Conservation (phyloP, 768 basidiomycete genomes). For the Trametes sanguinea region DNA sequence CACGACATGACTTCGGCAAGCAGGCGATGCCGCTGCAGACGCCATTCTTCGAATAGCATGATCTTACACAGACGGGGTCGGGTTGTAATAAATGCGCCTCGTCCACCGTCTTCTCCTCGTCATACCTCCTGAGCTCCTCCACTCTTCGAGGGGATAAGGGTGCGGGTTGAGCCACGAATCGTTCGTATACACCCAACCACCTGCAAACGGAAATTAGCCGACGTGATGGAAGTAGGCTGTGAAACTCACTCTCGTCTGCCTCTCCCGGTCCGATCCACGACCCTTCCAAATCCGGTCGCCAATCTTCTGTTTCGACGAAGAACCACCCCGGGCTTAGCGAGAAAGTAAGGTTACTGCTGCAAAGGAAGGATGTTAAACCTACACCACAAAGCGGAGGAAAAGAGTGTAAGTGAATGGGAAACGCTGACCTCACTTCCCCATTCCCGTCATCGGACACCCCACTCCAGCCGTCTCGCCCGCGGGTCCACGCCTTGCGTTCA, state of each 20-base stretch:
- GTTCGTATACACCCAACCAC: constrained; percentile 83
- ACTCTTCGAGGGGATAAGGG: constrained; percentile 42
- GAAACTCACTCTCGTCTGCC: constrained; percentile 38
- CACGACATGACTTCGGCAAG: no score
- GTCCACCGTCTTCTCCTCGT: constrained; percentile 73
- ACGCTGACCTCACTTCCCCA: constrained; percentile 65
- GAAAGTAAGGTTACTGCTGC: constrained; percentile 80
- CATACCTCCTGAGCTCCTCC: constrained; percentile 46
- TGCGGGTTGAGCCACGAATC: constrained; percentile 67
- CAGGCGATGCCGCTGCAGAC: no score
- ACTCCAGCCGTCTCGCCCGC: constrained; percentile 72
- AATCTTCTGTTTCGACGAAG: constrained; percentile 77
- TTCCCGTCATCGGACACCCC: constrained; percentile 46
- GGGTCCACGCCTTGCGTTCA: constrained; percentile 70
- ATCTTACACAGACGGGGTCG: constrained; percentile 5
- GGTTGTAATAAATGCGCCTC: constrained; percentile 58
- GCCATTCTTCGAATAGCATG: no score
- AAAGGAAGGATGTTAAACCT: constrained; percentile 1
- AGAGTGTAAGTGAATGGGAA: not conserved
- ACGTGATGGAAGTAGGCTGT: constrained; percentile 13
- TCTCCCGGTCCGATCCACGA: constrained; percentile 49
- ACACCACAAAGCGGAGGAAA: constrained; percentile 4
- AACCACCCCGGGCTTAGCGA: constrained; percentile 73
- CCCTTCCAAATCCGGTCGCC: constrained; percentile 66
- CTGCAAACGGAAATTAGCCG: constrained; percentile 34